Evolutionary conservation across 1,284 basidiomycete species (phyloP).

Genomic region (Ganoderma lucidum): DNA sequence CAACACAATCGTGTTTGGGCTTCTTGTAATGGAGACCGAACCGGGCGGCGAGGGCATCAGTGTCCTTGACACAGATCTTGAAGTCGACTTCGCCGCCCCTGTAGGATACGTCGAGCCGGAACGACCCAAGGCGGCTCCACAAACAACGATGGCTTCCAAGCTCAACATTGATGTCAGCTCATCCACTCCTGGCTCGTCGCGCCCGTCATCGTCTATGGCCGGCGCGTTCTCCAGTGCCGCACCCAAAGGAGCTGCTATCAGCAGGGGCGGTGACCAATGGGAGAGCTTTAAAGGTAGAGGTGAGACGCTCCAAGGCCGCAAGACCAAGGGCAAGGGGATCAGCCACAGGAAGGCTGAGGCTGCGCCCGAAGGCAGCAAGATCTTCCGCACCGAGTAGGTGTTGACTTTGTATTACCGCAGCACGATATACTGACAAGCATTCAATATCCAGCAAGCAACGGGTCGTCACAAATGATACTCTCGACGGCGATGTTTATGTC

Average conservation of each 20-base stretch:
- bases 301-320: slow-evolving; percentile 86
- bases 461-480: slow-evolving; percentile 85
- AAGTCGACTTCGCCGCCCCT: slow-evolving; percentile 85
- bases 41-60: slow-evolving; percentile 91
- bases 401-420: slow-evolving; percentile 9
- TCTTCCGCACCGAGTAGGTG: slow-evolving; percentile 87
- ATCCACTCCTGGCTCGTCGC: slow-evolving; percentile 81
- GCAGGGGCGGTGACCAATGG: slow-evolving; percentile 81
- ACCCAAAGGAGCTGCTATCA: slow-evolving; percentile 57
- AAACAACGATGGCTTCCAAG: slow-evolving; percentile 96
- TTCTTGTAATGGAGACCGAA: slow-evolving; percentile 94
- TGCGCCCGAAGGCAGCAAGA: slow-evolving; percentile 85
- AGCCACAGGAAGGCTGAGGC: slow-evolving; percentile 83
- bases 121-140: slow-evolving; percentile 81
- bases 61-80: slow-evolving; percentile 95
- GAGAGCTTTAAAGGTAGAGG: slow-evolving; percentile 96
- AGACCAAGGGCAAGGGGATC: slow-evolving; percentile 93
- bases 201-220: slow-evolving; percentile 78
- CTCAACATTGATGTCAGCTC: slow-evolving; percentile 93
- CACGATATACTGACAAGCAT: slow-evolving; percentile 28
- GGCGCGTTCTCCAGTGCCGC: slow-evolving; percentile 68
- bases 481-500: slow-evolving; percentile 81
- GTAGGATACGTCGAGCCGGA: slow-evolving; percentile 91
- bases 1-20: slow-evolving; percentile 93
- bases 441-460: slow-evolving; percentile 70